Base-by-base conservation (phyloP, 106 monocot genomes). In the Ottelia alismoides region DNA sequence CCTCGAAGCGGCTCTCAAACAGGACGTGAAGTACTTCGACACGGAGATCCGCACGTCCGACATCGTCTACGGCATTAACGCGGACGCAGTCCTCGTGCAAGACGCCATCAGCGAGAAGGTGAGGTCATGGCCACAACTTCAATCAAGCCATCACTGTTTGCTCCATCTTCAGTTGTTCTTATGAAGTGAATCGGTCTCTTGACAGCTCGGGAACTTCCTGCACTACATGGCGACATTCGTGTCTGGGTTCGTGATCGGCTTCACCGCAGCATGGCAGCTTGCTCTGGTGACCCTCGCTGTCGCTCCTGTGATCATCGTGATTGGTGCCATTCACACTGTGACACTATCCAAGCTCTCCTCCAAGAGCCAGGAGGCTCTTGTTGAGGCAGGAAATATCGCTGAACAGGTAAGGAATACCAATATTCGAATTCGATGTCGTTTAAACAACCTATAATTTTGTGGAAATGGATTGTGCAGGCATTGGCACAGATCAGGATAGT, bases 41-140 rank as follows among this genome's bases (percentile, higher is more conserved):
- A 48, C 68, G 24, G 47, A 55, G 30, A 40, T 40, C 10, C 54
- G 57, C 30, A 65, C 64, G 1, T 21, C 51, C 6, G 64, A 74
- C 14, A 69, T 74, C 35, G 58, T 79, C 61, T 73, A 67, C 62
- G 58, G 73, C n/a, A 64, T 82, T 52, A 69, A 76, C 53, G 67
- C 58, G 25, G 76, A 82, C 53, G 63, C 51, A 25, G 66, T 72
- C 29, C 20, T 73, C 49, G 55, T 82, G 22, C 76, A 82, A 32
- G 76, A 82, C 27, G 65, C 57, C 22, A 59, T 82, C 28, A 56
- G 69, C 25, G 82, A 76, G 49, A 81, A 81, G 76, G 81, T 77
- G 40, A 43, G 16, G 40, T 16, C 6, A 43, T 43, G 40, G 40
- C 6, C 40, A 43, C 40, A 43, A 43, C 40, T 43, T 43, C 6